Evolutionary conservation across 495 filamentous ascomycete species (phyloP), one percentile per base, ranked within the genome.

Genomic region (Podospora australis): DNA sequence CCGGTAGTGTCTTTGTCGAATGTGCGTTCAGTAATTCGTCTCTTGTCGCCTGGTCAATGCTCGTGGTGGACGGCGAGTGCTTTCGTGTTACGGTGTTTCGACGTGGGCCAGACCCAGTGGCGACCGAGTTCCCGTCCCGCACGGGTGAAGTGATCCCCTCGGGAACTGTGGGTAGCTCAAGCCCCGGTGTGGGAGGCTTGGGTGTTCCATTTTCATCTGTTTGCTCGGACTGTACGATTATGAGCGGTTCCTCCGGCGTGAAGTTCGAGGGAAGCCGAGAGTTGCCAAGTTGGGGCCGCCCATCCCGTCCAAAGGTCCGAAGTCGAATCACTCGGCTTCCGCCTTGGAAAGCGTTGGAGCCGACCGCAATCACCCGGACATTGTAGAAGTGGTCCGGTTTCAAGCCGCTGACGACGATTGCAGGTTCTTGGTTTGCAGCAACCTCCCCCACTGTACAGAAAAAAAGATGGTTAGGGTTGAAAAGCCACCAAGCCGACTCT

Each of bases 371-470:
- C 32, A 96, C 87, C 44, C 94, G 83, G 10, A 97, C 82, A 50
- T 90, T 90, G 67, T 97, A 97, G 50, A 86, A 94, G 60, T 85
- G 84, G 40, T 87, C 79, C 0, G 92, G 88, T 49, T 86, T 81
- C 13, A 98, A 73, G 30, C 88, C 86, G 5, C 80, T 84, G 45
- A 98, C 87, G 42, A 86, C 89, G 43, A 97, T 87, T 16, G 89
- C 87, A 2, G 89, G 88, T 68, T 97, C 92, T 49, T 83, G 78
- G 53, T 83, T 80, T 10, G 77, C 70, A 56, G 81, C 80, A 13
- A 88, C 87, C 60, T 95, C 88, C 54, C 91, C 91, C 44, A 94
- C 90, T 95, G 52, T 44, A 47, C 9, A 43, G 30, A 46, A 1
- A 20, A 39, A 43, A 43, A 17, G 52, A n/a, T n/a, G n/a, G n/a